phyloP scores from a whole-genome alignment of 2,329 filamentous ascomycete genomes.

The Cladophialophora psammophila region DNA sequence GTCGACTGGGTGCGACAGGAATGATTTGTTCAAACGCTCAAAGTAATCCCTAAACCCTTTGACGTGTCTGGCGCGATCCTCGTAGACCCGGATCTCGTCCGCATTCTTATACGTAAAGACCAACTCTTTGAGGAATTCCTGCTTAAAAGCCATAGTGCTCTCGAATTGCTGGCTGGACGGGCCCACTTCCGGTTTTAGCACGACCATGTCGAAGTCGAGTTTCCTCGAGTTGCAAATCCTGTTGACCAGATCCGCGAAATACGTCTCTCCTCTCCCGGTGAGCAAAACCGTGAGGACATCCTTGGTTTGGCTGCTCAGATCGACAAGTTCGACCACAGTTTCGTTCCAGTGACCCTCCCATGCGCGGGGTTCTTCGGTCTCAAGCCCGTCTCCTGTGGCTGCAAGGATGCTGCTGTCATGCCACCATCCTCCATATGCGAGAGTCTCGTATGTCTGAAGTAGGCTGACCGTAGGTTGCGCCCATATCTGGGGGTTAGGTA shows the following conservation, averaged over 20 bases:
- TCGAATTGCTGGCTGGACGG: constrained; percentile 79
- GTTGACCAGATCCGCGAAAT: constrained; percentile 79
- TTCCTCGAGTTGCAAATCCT: constrained; percentile 79
- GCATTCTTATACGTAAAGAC: constrained; percentile 86
- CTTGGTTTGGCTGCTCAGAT: constrained; percentile 80
- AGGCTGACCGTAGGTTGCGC: constrained; percentile 77
- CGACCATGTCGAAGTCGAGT: constrained; percentile 86
- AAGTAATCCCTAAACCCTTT: constrained; percentile 88
- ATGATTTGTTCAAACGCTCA: constrained; percentile 72
- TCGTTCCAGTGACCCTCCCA: constrained; percentile 99
- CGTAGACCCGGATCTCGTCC: constrained; percentile 77
- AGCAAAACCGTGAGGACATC: constrained; percentile 85
- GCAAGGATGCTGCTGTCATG: constrained; percentile 87
- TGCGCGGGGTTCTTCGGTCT: constrained; percentile 79
- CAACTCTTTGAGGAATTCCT: constrained; percentile 78
- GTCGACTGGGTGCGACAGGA: constrained; percentile 51
- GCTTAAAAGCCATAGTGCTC: constrained; percentile 92
- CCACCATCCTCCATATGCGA: constrained; percentile 94
- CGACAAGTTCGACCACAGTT: constrained; percentile 78
- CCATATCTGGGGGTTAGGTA: constrained; percentile 91
- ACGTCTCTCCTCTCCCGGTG: constrained; percentile 81
- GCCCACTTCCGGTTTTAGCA: constrained; percentile 83
- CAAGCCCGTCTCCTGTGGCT: constrained; percentile 82
- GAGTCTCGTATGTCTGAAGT: constrained; percentile 76
- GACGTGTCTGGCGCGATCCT: constrained; percentile 70